phyloP scores from a whole-genome alignment of 495 filamentous ascomycete genomes.

The Aspergillus saccharolyticus region DNA sequence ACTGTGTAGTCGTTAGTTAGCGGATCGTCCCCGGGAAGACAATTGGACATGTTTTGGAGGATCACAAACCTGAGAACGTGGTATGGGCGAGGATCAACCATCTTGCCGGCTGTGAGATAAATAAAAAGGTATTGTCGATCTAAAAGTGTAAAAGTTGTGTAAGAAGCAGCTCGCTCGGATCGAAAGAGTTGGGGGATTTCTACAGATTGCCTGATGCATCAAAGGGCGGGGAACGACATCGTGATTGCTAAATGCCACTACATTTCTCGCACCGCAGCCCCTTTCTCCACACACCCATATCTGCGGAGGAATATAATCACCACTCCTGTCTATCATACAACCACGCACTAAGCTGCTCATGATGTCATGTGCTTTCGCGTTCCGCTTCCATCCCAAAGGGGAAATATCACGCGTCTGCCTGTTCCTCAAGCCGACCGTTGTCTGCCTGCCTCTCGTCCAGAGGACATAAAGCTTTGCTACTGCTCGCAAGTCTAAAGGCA shows the following conservation, averaged over 20 bases:
- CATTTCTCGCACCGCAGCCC: neutral
- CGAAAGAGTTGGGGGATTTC: neutral
- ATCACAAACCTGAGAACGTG: conserved; percentile 65
- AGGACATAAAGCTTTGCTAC: conserved; percentile 9
- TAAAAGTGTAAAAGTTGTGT: conserved; percentile 52
- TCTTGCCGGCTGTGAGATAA: conserved; percentile 14
- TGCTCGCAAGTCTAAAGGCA: neutral
- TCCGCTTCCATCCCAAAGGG: conserved; percentile 27
- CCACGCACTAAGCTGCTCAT: conserved; percentile 8
- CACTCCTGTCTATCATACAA: no score
- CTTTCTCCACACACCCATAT: neutral
- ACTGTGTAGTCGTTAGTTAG: conserved; percentile 40
- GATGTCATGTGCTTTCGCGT: conserved; percentile 46
- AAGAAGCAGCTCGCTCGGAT: neutral
- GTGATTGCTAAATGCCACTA: conserved; percentile 10
- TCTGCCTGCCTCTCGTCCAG: conserved; percentile 14
- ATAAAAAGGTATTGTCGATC: no score
- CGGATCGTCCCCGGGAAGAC: conserved; percentile 1
- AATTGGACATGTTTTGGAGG: conserved; percentile 2
- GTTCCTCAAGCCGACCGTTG: conserved; percentile 8
- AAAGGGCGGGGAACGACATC: neutral
- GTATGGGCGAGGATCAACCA: conserved; percentile 61
- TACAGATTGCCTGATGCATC: neutral
- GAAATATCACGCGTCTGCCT: conserved; percentile 49
- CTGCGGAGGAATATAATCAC: no score